Evolutionary conservation across 1,284 basidiomycete species (phyloP).

Genomic region (Cryptococcus wingfieldii): DNA sequence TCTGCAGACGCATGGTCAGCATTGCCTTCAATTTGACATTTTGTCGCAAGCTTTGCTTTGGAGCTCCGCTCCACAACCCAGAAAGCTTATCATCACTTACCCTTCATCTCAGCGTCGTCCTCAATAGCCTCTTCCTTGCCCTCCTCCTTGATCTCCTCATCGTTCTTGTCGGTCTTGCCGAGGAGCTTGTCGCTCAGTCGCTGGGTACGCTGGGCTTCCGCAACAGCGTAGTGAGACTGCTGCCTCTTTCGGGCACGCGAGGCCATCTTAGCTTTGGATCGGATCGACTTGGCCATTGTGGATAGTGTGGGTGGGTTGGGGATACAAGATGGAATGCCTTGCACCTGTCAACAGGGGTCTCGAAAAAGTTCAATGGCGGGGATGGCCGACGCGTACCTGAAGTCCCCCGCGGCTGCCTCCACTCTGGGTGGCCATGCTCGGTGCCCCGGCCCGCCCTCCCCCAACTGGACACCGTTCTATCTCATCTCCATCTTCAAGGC

Average conservation of each 20-base stretch:
- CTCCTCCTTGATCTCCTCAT: slow-evolving; percentile 67
- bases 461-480: no score
- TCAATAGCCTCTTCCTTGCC: slow-evolving; percentile 21
- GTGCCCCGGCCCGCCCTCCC: no score
- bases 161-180: slow-evolving; percentile 68
- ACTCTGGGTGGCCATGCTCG: not conserved
- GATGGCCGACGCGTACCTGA: no score
- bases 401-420: not conserved
- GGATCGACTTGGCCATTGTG: slow-evolving; percentile 84
- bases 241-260: slow-evolving; percentile 81
- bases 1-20: slow-evolving; percentile 9
- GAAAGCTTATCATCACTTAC: not conserved
- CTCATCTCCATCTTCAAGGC: no score
- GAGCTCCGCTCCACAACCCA: not conserved
- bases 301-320: not conserved
- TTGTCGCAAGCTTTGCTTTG: not conserved
- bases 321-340: not conserved
- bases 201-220: slow-evolving; percentile 75
- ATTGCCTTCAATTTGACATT: not conserved
- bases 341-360: no score
- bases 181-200: slow-evolving; percentile 72
- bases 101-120: slow-evolving; percentile 20
- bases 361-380: no score
- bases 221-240: slow-evolving; percentile 74
- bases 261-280: slow-evolving; percentile 81